Conservation (phyloP, 805 yeast species). For the Candida orba region DNA sequence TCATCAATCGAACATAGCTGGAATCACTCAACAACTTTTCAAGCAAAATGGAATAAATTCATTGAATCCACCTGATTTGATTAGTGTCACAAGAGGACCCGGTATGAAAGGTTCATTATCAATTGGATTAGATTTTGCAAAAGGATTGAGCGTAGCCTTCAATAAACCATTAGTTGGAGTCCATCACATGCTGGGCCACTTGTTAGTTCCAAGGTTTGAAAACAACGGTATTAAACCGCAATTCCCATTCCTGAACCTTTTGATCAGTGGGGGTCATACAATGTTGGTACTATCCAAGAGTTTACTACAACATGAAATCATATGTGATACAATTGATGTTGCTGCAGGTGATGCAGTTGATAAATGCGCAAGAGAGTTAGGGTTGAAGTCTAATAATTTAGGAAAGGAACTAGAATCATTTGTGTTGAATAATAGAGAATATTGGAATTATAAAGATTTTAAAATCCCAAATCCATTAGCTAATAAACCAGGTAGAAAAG, state of each 20-base stretch:
- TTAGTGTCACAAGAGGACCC: slow-evolving; percentile 92
- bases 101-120: slow-evolving; percentile 90
- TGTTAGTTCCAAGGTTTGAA: slow-evolving; percentile 55
- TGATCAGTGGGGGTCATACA: slow-evolving; percentile 94
- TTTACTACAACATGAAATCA: slow-evolving; percentile 58
- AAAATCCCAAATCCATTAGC: slow-evolving; percentile 46
- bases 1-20: slow-evolving; percentile 57
- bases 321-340: slow-evolving; percentile 73
- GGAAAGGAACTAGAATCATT: slow-evolving; percentile 74
- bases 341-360: slow-evolving; percentile 94
- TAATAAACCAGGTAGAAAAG: slow-evolving; percentile 39
- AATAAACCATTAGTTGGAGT: slow-evolving; percentile 76
- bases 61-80: slow-evolving; percentile 48
- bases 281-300: slow-evolving; percentile 66
- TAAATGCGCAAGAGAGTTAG: slow-evolving; percentile 83
- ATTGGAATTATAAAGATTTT: slow-evolving; percentile 21
- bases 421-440: slow-evolving; percentile 29
- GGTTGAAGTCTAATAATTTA: slow-evolving; percentile 73
- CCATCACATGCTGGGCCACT: slow-evolving; percentile 94
- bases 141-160: slow-evolving; percentile 80
- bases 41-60: slow-evolving; percentile 9
- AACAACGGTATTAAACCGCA: slow-evolving; percentile 36
- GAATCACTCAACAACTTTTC: slow-evolving; percentile 41
- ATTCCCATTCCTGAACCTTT: slow-evolving; percentile 66
- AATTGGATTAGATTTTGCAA: slow-evolving; percentile 76